Evolutionary conservation across 495 filamentous ascomycete genomes (phyloP), one percentile per base, ranked within the genome.

Genomic region (Aspergillus baeticus): DNA sequence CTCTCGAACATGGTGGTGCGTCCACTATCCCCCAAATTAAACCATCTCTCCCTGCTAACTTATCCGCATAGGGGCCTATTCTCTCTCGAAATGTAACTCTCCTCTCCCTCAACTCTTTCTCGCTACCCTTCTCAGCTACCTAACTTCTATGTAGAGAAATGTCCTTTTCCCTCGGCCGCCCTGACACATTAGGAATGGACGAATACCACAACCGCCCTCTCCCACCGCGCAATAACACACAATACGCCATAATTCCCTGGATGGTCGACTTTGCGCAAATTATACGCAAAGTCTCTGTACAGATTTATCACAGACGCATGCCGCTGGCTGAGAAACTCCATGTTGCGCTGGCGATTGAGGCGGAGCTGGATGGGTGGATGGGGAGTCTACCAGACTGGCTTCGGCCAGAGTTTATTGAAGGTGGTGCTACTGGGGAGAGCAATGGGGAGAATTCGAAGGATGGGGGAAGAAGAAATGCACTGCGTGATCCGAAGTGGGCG

Each of bases 1-100:
- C 41, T 76, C 73, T 13, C 69, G 70, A 38, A 76, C 73, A 14
- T 76, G 73, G 73, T 76, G 73, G 72, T 75, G 59, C 60, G 72
- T 69, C 1, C 23, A 17, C 50, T 3, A 15, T 10, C 11, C 20
- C 44, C 13, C n/a, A 17, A 20, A 51, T 17, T 10, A 13, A n/a
- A 8, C 38, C 14, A 29, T 5, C 4, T 20, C 17, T 22, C 6
- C 8, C 14, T 26, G 13, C 15, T 31, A 42, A 42, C 36, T n/a
- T 17, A 52, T 46, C 29, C n/a, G 29, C 22, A 39, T 17, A 75
- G 72, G 73, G 73, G 73, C 5, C 50, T 76, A 4, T 76, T 70
- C 38, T 76, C 73, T 13, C 58, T 76, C 18, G 73, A 76, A 59
- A 74, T 76, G 72, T 72, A 63, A 52, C 59, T 6, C 34, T 18